Base-by-base conservation (phyloP, 495 filamentous ascomycete species). In the Hyaloscypha finlandica region DNA sequence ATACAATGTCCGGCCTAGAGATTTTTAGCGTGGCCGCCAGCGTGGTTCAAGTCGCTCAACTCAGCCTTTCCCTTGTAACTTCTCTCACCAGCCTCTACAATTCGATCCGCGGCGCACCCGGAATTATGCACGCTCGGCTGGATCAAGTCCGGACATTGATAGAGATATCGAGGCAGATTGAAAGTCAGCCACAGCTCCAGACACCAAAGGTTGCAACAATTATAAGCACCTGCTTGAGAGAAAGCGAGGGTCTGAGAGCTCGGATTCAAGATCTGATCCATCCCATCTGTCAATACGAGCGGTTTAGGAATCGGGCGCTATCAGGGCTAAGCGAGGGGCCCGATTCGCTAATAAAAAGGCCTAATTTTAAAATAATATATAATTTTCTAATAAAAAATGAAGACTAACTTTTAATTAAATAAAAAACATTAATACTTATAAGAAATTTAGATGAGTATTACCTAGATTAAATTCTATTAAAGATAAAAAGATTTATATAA, bases 1-100 rank as follows among this genome's bases (percentile, higher is more conserved):
- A 48, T 11, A 48, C 4, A 35, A 59, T 59, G 57, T 59, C 57
- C 19, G 57, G 57, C 57, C 22, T 59, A 4, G 57, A 59, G n/a
- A 37, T 37, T 16, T 30, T 59, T 16, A 30, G 57, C 57, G 33
- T 37, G 2, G 57, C 57, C 29, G 57, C 57, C 32, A 59, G 57
- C 30, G 57, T 22, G 22, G 30, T 59, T 12, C 57, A 59, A 32
- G 19, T 59, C 32, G 57, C 57, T 8, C 57, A 59, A n/a, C 14
- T 37, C 11, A 59, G 14, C 57, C 22, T 59, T 16, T 29, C 29
- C 31, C 8, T 59, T n/a, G 57, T 37, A 8, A 37, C 57, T 4
- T 59, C 57, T 37, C 57, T 59, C 57, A 12, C 57, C 57, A 37
- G 29, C 30, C 57, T 59, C 57, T 37, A 1, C 32, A 14, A 8